A percentile compares a stretch with the other conserved stretches of the same genome.
phyloP scores from a whole-genome alignment of 768 basidiomycete genomes.

The Phaffia australis region DNA sequence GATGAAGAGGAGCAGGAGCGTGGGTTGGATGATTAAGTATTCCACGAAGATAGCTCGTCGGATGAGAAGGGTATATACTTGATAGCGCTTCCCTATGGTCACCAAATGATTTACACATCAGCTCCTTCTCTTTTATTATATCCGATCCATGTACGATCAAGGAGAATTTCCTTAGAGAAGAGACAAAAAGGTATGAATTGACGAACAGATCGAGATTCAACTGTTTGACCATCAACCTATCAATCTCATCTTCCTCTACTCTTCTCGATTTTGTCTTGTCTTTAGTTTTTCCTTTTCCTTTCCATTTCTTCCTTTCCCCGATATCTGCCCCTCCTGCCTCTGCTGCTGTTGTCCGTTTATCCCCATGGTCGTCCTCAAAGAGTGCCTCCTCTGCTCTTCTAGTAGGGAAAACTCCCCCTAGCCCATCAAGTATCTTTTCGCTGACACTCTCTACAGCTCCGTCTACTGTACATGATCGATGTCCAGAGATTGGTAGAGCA shows the following conservation, averaged over 20 bases:
- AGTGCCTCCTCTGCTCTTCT: not conserved
- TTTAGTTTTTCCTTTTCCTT: no score
- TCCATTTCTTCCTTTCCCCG: not conserved
- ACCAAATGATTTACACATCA: not conserved
- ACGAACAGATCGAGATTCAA: slow-evolving; percentile 18
- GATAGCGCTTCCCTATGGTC: not conserved
- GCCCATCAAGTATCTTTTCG: slow-evolving; percentile 22
- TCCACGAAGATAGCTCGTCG: slow-evolving; percentile 6
- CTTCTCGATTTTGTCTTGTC: not conserved
- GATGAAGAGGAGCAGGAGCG: slow-evolving; percentile 18
- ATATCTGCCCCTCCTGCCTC: not conserved
- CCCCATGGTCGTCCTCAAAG: not conserved
- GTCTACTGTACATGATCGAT: not conserved
- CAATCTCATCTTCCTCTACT: not conserved
- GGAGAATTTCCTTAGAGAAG: not conserved
- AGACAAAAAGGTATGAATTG: not conserved
- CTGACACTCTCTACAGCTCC: slow-evolving; percentile 8
- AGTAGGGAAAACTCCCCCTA: slow-evolving; percentile 13
- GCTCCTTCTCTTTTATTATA: not conserved
- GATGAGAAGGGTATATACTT: slow-evolving; percentile 19
- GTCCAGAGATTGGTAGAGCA: not conserved
- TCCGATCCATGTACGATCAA: not conserved
- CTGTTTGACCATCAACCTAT: not conserved
- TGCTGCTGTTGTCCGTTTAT: not conserved
- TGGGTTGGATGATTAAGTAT: slow-evolving; percentile 6